Base-by-base conservation (phyloP, 1,284 basidiomycete species). In the Xerocomus amazonicus region DNA sequence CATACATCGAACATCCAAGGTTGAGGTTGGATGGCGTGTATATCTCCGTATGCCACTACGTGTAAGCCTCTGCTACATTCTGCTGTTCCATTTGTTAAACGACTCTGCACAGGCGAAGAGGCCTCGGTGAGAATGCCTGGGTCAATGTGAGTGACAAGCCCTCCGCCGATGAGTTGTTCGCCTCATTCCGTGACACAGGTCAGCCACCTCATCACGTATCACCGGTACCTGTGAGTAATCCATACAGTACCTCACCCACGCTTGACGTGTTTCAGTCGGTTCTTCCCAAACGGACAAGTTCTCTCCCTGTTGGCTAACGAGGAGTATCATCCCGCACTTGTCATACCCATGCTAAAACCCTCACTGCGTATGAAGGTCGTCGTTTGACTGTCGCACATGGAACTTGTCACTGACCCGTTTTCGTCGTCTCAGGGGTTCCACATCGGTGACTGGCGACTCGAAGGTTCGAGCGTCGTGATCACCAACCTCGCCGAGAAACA, bases 291-390 rank as follows among this genome's bases (percentile, higher is more conserved):
- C 58, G 94, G 94, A 2, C 79, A 81, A 58, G 92, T 94, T 5
- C 77, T 97, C 3, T 93, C 90, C 19, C 78, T 95, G 13, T 80
- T 95, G 23, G 83, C 90, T 2, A 94, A 93, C 53, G 92, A 96
- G 66, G 88, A 83, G 55, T 70, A 79, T 41, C 57, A 75, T 1
- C 94, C 93, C 0, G 78, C 83, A 19, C 78, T 90, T 48, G 77
- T 92, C 23, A 88, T 97, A 43, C 85, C 87, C 4, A 69, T 81
- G 13, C 77, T 97, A 48, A 87, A 87, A 50, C 88, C 88, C 2
- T 77, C 79, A 3, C 72, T 94, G 3, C 80, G 84, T 40, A 86
- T 84, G 76, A 94, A 96, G 78, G 93, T 84, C 16, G n/a, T 9
- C 3, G 8, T 27, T 23, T 38, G 23, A 28, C 32, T 0, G 2